Evolutionary conservation across 129 eudicot species (phyloP).

Genomic region (Centaurea solstitialis): DNA sequence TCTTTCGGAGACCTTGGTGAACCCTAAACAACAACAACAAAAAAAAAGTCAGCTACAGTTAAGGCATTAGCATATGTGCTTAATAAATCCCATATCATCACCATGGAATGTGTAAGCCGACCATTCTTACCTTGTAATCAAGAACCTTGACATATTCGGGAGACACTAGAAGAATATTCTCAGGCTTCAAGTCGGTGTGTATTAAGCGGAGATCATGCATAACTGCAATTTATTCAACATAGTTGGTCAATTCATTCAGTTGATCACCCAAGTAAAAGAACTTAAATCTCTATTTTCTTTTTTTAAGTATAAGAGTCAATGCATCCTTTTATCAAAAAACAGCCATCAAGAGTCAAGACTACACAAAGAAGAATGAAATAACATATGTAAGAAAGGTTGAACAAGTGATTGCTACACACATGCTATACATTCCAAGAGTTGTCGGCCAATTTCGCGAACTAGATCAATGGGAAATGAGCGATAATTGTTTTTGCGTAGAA

Average conservation of each 20-base stretch:
- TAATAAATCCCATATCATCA: neutral
- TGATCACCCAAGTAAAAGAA: neutral
- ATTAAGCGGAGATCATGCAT: slow-evolving; percentile 76
- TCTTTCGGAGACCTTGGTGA: slow-evolving; percentile 57
- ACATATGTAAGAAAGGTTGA: neutral
- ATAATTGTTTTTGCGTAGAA: slow-evolving; percentile 79
- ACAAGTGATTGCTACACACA: slow-evolving; percentile 57
- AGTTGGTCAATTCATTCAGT: neutral
- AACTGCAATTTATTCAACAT: slow-evolving; percentile 36
- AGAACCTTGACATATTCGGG: slow-evolving; percentile 60
- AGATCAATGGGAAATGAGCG: slow-evolving; percentile 83
- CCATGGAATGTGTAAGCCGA: neutral
- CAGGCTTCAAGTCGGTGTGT: slow-evolving; percentile 84
- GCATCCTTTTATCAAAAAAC: neutral
- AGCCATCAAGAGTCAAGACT: neutral
- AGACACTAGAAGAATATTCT: slow-evolving; percentile 65
- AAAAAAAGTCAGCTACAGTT: neutral
- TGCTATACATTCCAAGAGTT: slow-evolving; percentile 81
- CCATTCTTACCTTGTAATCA: slow-evolving; percentile 52
- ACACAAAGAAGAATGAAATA: neutral
- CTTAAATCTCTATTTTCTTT: neutral
- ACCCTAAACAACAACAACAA: slow-evolving; percentile 30
- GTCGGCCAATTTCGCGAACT: slow-evolving; percentile 83
- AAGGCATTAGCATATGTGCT: neutral
- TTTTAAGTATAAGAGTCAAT: neutral